A percentile compares a stretch with the other conserved stretches of the same genome.
Conservation (phyloP, 345 rosid genomes). For the Camelina laxa region DNA sequence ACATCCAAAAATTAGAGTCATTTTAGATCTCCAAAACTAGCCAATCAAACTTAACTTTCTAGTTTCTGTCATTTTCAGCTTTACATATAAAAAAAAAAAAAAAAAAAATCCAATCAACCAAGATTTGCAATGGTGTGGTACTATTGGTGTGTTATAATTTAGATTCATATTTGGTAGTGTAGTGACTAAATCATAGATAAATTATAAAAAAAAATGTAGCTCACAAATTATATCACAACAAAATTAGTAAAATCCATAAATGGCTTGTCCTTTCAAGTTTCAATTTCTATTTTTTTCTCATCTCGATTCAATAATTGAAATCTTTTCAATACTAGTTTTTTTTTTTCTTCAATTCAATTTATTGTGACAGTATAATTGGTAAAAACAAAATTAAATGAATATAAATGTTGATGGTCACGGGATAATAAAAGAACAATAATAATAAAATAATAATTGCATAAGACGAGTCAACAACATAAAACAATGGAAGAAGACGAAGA, state of each 20-base stretch:
- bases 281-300: not conserved
- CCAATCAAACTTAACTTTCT: not conserved
- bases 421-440: constrained; percentile 1
- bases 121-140: no score
- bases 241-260: not conserved
- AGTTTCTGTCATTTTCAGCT: not conserved
- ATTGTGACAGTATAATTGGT: not conserved
- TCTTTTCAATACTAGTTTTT: not conserved
- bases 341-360: not conserved
- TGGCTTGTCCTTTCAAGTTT: not conserved
- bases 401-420: constrained; percentile 30
- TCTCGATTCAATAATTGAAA: not conserved
- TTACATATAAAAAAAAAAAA: not conserved
- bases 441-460: constrained; percentile 13
- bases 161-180: not conserved
- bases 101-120: not conserved
- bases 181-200: not conserved
- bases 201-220: no score
- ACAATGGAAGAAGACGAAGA: constrained; percentile 11
- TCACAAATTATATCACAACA: no score
- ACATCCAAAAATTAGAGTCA: not conserved
- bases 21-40: not conserved
- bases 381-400: not conserved
- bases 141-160: no score
- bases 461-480: constrained; percentile 19